Conservation (phyloP, 306 rosid genomes). For the Pachyrhizus erosus region DNA sequence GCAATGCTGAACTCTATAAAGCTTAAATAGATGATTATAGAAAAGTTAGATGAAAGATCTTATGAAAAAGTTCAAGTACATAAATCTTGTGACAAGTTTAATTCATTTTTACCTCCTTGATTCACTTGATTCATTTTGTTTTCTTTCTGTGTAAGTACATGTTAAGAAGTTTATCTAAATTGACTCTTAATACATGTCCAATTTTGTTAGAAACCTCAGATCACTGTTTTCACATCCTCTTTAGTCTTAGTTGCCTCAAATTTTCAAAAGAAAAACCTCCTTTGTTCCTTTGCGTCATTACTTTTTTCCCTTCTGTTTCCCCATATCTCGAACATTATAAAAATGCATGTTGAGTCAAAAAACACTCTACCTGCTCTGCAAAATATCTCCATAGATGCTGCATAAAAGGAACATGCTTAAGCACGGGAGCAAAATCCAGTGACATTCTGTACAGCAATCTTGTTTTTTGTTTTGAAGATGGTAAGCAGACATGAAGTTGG, state of each 20-base stretch:
- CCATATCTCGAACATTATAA: not conserved
- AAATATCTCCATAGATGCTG: constrained; percentile 84
- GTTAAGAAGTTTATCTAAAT: not conserved
- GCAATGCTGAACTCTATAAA: not conserved
- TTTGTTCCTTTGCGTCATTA: too few relatives aligned
- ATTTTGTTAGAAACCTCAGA: not conserved
- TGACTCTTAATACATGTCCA: not conserved
- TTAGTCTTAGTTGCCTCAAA: too few relatives aligned
- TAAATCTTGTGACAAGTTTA: not conserved
- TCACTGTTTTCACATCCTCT: not conserved
- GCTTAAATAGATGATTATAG: not conserved
- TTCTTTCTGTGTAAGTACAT: not conserved
- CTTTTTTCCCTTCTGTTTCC: not conserved
- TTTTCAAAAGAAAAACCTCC: too few relatives aligned
- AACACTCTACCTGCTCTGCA: constrained; percentile 74
- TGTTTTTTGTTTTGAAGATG: constrained; percentile 79
- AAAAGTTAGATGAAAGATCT: not conserved
- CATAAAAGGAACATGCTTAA: constrained; percentile 83
- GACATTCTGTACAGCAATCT: constrained; percentile 93
- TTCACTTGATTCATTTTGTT: not conserved
- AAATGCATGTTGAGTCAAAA: not conserved
- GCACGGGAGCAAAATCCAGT: constrained; percentile 82
- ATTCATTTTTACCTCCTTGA: not conserved
- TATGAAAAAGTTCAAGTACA: not conserved
- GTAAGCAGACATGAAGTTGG: constrained; percentile 94